Evolutionary conservation across 352 stramenopile species (phyloP), one percentile per base, ranked within the genome.

Genomic region (Thalassiosira sp.): DNA sequence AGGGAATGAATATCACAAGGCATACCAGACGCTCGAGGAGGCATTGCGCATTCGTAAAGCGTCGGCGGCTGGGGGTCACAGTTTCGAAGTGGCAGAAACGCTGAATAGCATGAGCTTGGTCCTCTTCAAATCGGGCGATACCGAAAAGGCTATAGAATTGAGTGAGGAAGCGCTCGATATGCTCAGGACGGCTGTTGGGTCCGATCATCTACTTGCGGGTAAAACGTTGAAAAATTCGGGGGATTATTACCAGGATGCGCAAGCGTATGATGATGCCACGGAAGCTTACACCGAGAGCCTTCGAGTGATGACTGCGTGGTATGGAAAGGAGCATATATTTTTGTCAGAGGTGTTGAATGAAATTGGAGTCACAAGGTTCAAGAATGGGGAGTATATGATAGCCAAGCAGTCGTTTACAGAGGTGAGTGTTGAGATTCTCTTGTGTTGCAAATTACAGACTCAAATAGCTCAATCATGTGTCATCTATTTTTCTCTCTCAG

Each of bases 51-150:
- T 89, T 28, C 72, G 80, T 37, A 40, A 61, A 15, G 42, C 59
- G 0, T 70, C 76, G 8, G 31, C 87, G 15, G n/a, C n/a, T n/a
- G n/a, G n/a, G n/a, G 84, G 80, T 28, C 54, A 58, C 31, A 72
- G 71, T 33, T 18, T 88, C 18, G 79, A 89, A 61, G 69, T 88
- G 27, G 79, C 81, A 24, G 83, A 86, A 42, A 90, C 74, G 13
- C 51, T 89, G 28, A 81, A 89, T 45, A 75, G 57, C 3, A 66
- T 90, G 18, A 75, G 78, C 53, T 24, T 88, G 25, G 79, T 90
- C 22, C 69, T 79, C 25, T 89, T 86, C 72, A 87, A 87, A 68
- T 71, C 57, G 45, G 77, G 64, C 16, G 57, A 82, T 52, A 63
- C 60, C 10, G 57, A 82, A 56, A 72, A 64, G 42, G 72, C 77